Percentiles rank a stretch among this genome's conserved stretches.
Evolutionary conservation across 306 rosid genomes (phyloP).

Genomic region (Clitoria ternatea): DNA sequence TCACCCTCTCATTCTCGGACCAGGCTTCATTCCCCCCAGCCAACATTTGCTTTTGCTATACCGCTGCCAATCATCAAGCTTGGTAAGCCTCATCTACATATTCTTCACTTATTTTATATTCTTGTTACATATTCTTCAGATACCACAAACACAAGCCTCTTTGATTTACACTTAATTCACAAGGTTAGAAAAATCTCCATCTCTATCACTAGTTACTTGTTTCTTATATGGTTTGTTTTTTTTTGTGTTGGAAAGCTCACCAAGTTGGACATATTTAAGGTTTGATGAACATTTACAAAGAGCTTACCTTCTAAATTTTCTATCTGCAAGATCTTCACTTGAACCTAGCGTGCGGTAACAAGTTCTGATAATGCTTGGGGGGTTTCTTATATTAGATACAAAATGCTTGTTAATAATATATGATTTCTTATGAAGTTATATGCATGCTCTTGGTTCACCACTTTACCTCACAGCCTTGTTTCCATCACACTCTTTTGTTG

Average conservation of each 20-base stretch:
- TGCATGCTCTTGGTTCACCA: background rate
- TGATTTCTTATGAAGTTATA: background rate
- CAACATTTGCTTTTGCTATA: constrained; percentile 34
- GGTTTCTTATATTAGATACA: background rate
- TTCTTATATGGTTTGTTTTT: too few relatives aligned
- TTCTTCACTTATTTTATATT: background rate
- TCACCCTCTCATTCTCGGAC: constrained; percentile 65
- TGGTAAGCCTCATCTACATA: background rate
- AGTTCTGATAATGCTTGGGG: too few relatives aligned
- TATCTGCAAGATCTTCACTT: too few relatives aligned
- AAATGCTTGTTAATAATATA: background rate
- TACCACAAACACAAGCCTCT: background rate
- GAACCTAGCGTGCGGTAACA: too few relatives aligned
- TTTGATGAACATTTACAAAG: too few relatives aligned
- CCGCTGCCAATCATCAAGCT: too few relatives aligned
- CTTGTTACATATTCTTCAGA: background rate
- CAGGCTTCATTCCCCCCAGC: constrained; percentile 95
- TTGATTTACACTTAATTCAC: background rate
- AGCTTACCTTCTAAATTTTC: too few relatives aligned
- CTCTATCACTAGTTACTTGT: too few relatives aligned
- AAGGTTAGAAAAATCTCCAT: constrained; percentile 10
- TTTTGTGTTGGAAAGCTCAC: too few relatives aligned
- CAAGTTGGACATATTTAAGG: too few relatives aligned
- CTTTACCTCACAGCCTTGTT: background rate
- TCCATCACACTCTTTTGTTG: background rate